A percentile compares a stretch with the other conserved stretches of the same genome.
These are phyloP conservation scores for Globisporangium takayamanum DNA, from an alignment of 352 stramenopile species.

Conservation along the genomic window DNA sequence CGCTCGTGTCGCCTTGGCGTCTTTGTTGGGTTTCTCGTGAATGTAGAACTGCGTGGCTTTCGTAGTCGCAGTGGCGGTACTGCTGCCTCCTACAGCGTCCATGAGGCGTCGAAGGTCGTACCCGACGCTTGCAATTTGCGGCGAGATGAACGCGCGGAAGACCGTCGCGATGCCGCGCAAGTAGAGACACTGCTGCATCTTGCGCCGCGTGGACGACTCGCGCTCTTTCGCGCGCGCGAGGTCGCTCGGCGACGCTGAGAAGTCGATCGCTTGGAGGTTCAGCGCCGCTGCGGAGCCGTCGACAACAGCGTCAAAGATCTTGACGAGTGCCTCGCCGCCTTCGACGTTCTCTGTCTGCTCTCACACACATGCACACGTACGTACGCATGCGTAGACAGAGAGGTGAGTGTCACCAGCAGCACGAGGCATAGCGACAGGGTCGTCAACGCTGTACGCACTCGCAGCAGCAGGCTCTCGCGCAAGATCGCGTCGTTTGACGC, in stretches of 20 bases:
- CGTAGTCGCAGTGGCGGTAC: neutral
- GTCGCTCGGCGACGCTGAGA: constrained; percentile 26
- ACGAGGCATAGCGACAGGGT: neutral
- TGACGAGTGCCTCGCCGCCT: constrained; percentile 39
- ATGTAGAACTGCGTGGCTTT: constrained; percentile 6
- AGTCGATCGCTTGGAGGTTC: constrained; percentile 44
- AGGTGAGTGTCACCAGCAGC: neutral
- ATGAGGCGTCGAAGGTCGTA: constrained; percentile 34
- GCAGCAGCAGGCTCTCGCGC: constrained; percentile 35
- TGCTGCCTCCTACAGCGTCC: neutral
- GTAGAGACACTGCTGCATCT: constrained; percentile 52
- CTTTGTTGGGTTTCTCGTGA: constrained; percentile 10
- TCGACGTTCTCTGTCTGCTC: constrained; percentile 48
- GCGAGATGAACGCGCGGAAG: constrained; percentile 36
- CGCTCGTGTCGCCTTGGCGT: constrained; percentile 1
- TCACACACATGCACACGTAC: neutral
- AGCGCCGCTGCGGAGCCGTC: constrained; percentile 31
- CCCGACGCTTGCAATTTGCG: constrained; percentile 34
- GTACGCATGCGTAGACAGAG: neutral
- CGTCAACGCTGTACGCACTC: constrained; percentile 16
- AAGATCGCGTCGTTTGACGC: constrained; percentile 47
- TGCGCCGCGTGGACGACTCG: constrained; percentile 28
- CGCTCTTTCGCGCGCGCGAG: constrained; percentile 24
- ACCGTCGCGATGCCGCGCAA: constrained; percentile 37
- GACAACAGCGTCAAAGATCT: constrained; percentile 40